These are phyloP conservation scores for Lentinula guzmanii DNA, from an alignment of 768 basidiomycete species.

Conservation along the genomic window DNA sequence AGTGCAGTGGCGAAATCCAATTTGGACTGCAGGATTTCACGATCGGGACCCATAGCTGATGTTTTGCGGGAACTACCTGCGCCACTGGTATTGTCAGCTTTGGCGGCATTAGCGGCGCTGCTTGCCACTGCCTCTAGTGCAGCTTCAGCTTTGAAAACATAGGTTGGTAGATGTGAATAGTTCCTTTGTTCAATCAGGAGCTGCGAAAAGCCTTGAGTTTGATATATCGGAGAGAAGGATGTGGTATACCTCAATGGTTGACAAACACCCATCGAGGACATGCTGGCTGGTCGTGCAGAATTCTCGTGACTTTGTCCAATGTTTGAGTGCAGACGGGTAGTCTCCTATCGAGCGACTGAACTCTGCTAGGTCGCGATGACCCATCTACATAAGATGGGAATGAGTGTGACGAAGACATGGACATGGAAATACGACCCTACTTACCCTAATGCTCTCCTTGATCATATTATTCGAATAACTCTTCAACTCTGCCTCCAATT, in stretches of 20 bases:
- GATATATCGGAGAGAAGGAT: background rate
- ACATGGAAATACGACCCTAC: slow-evolving; percentile 10
- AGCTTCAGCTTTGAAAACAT: slow-evolving; percentile 94
- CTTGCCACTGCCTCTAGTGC: slow-evolving; percentile 62
- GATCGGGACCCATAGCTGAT: slow-evolving; percentile 44
- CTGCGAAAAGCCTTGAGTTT: slow-evolving; percentile 28
- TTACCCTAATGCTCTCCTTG: slow-evolving; percentile 94
- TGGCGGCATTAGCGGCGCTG: slow-evolving; percentile 24
- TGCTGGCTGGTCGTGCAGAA: slow-evolving; percentile 89
- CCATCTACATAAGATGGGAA: slow-evolving; percentile 55
- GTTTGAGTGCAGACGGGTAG: slow-evolving; percentile 62
- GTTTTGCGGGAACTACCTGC: slow-evolving; percentile 14
- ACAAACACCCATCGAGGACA: slow-evolving; percentile 89
- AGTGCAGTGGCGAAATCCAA: slow-evolving; percentile 80
- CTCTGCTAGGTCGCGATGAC: slow-evolving; percentile 81
- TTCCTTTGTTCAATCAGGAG: slow-evolving; percentile 82
- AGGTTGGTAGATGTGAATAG: slow-evolving; percentile 84
- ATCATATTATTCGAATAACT: slow-evolving; percentile 96
- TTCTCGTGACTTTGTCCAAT: slow-evolving; percentile 89
- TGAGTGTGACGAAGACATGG: background rate
- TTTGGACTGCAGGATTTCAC: slow-evolving; percentile 67
- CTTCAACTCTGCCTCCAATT: slow-evolving; percentile 91
- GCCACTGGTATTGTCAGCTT: slow-evolving; percentile 14
- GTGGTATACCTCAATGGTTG: slow-evolving; percentile 61
- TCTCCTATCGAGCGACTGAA: slow-evolving; percentile 74